Base-by-base conservation (phyloP, 2,329 filamentous ascomycete species). In the Sporothrix luriei region DNA sequence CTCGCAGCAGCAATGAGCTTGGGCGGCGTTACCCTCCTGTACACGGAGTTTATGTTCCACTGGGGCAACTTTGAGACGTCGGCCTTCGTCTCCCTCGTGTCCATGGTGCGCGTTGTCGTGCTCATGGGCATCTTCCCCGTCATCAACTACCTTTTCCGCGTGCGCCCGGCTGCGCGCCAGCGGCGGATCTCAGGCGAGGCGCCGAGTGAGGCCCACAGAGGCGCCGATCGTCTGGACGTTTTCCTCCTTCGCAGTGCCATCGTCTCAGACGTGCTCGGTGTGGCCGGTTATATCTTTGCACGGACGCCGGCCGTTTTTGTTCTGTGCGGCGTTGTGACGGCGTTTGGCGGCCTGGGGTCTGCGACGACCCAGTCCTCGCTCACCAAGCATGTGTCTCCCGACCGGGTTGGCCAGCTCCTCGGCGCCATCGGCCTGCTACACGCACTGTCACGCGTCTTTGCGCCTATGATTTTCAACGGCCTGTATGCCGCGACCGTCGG, bases 351-450 rank as follows among this genome's bases (percentile, higher is more conserved):
- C 1, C 89, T 98, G 59, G 94, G 91, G 0, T 90, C 90, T 48
- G 94, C 95, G 1, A 95, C 92, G 0, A 84, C 97, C 65, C 93
- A 97, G 76, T 90, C 91, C 1, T 87, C 91, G 0, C 82, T 97
- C 66, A 97, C 93, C 24, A 98, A 97, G 77, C 95, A 98, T 78
- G 90, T 98, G 0, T 92, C 94, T 0, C 84, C 88, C 0, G 91
- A 95, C 73, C 87, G 87, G 61, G 90, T 95, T 0, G 95, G 95
- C 0, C 89, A 95, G 77, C 82, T 98, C n/a, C 85, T 99, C 0
- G 95, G 95, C 26, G 94, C 93, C 1, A 90, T 90, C 19, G 95
- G 94, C 0, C 82, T 98, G 72, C 80, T 98, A 70, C 94, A 98
- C 79, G 91, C 93, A 0, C 80, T 97, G 48, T 87, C 91, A 3